Base-by-base conservation (phyloP, 2,329 filamentous ascomycete species). In the Simplicillium sp. region DNA sequence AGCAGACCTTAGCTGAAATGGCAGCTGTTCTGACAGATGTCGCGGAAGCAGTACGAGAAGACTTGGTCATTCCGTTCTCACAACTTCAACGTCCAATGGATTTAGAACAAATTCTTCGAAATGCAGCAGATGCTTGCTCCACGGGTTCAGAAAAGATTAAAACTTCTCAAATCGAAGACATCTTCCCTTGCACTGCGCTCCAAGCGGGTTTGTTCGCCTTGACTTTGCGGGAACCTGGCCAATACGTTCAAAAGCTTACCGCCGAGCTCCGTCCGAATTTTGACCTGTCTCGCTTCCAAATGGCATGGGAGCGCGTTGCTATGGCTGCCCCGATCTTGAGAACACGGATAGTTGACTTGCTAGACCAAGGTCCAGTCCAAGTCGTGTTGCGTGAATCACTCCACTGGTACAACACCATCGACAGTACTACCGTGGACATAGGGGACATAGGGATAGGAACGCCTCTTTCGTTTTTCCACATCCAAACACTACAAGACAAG, bases 181-280 rank as follows among this genome's bases (percentile, higher is more conserved):
- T 41, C 15, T 46, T 41, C 20, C 44, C 44, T 13, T 46, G 41
- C 18, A 41, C 44, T 5, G 33, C 35, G 20, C 38, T 46, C 2
- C 41, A 45, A 33, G 40, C 59, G 45, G 59, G 57, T 2, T 50
- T 65, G 2, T 49, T 65, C 25, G 54, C 58, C 1, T 47, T 62
- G 2, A 52, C 59, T 3, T 49, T 46, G 34, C 51, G 52, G 15
- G 48, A 55, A 11, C 25, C 44, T 2, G 59, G 56, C 2, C 54
- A 54, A 1, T 66, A 66, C 32, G 50, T 64, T 11, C 53, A 55
- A 2, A 49, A 52, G 34, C 48, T 52, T 39, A 50, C 47, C 9
- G 41, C 54, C 29, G 39, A 40, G 15, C 47, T 56, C 7, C 29
- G 44, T 1, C 38, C 34, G 6, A n/a, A 50, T 13, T 18, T 50